Evolutionary conservation across 805 yeast genomes (phyloP).

Genomic region (Debaryomyces castellii): DNA sequence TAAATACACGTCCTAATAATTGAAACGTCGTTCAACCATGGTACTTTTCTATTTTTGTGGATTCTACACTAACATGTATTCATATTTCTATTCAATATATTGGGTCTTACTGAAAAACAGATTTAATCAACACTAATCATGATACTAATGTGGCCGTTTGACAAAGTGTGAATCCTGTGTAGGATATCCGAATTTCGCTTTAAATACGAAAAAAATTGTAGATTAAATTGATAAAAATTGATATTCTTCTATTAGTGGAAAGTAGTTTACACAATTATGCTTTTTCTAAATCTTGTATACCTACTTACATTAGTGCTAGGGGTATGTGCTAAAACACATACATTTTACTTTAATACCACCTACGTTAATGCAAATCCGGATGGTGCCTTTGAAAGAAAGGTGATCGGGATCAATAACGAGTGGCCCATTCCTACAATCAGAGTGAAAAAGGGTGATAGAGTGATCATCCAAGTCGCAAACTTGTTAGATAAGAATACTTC

Average conservation of each 20-base stretch:
- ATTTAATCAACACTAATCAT: no score
- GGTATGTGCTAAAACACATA: constrained; percentile 27
- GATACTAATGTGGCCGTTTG: background rate
- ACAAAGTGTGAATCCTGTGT: background rate
- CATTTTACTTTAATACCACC: constrained; percentile 36
- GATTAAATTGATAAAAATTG: background rate
- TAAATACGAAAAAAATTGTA: constrained; percentile 1
- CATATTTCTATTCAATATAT: no score
- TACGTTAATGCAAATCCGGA: constrained; percentile 54
- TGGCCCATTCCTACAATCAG: constrained; percentile 46
- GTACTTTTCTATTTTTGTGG: no score
- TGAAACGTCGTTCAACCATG: no score
- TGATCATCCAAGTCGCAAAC: constrained; percentile 36
- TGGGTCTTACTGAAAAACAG: no score
- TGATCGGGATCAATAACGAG: constrained; percentile 56
- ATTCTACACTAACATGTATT: no score
- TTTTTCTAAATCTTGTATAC: background rate
- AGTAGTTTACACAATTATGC: background rate
- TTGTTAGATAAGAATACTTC: constrained; percentile 36
- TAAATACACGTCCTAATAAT: background rate
- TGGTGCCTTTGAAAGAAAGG: constrained; percentile 48
- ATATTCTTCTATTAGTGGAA: background rate
- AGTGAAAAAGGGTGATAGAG: constrained; percentile 40
- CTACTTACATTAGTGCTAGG: constrained; percentile 3
- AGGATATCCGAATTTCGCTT: background rate